Evolutionary conservation across 148 eudicot genomes (phyloP).

Genomic region (Amaranthus palmeri): DNA sequence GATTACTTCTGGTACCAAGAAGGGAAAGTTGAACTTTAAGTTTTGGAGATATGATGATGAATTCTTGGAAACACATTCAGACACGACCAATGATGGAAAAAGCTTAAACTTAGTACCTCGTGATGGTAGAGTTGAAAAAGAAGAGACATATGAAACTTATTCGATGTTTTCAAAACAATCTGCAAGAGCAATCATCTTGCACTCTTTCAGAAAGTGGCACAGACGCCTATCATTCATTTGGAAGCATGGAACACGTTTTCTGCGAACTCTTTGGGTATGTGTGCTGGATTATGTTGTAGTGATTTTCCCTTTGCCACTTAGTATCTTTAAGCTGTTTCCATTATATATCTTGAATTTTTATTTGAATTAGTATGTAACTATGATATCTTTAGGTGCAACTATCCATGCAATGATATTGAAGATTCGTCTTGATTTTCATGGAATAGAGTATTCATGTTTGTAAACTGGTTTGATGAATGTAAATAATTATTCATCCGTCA

Average conservation of each 20-base stretch:
- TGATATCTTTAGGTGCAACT: not conserved
- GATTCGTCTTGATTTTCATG: not conserved
- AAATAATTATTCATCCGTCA: not conserved
- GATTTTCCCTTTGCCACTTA: conserved; percentile 5
- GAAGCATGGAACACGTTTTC: conserved; percentile 56
- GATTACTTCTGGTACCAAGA: conserved; percentile 58
- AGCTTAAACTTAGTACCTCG: conserved; percentile 32
- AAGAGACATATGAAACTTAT: conserved; percentile 51
- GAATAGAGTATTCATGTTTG: not conserved
- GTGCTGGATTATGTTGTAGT: not conserved
- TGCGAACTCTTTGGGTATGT: conserved; percentile 84
- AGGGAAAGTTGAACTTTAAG: conserved; percentile 43
- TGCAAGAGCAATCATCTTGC: conserved; percentile 52
- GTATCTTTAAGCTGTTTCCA: not conserved
- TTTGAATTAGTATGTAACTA: not conserved
- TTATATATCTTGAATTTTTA: not conserved
- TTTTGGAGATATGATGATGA: conserved; percentile 66
- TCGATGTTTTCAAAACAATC: conserved; percentile 62
- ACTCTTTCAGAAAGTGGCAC: conserved; percentile 69
- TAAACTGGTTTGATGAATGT: not conserved
- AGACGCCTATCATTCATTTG: conserved; percentile 72
- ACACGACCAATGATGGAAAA: conserved; percentile 39
- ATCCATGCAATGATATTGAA: not conserved
- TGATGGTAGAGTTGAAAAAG: conserved; percentile 49
- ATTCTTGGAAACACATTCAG: conserved; percentile 42